Evolutionary conservation across 2,329 filamentous ascomycete species (phyloP).

Genomic region (Nigrospora sphaerica): DNA sequence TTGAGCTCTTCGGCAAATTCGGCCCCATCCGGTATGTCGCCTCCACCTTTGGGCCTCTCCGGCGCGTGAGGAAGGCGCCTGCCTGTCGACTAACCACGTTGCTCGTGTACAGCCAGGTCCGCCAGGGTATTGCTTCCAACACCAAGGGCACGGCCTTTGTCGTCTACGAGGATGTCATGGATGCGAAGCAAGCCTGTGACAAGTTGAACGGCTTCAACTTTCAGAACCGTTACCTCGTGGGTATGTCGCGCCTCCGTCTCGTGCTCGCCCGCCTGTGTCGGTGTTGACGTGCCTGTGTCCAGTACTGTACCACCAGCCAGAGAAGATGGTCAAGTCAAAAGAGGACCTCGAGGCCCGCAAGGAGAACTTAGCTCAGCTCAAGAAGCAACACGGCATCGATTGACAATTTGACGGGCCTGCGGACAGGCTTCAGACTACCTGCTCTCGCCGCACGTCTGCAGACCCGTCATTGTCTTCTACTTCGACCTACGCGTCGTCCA

Average conservation of each 20-base stretch:
- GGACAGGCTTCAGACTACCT: constrained; percentile 39
- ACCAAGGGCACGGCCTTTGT: constrained; percentile 99
- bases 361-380: constrained; percentile 96
- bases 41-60: constrained; percentile 6
- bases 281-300: constrained; percentile 5
- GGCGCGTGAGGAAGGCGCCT: too few relatives aligned
- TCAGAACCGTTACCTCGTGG: constrained; percentile 97
- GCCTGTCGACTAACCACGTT: neutral
- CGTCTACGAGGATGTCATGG: constrained; percentile 98
- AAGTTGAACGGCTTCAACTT: constrained; percentile 99
- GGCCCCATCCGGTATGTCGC: constrained; percentile 78
- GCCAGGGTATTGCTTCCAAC: constrained; percentile 93
- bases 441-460: constrained; percentile 41
- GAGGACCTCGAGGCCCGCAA: constrained; percentile 90
- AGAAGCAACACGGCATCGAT: constrained; percentile 97
- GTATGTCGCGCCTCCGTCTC: constrained; percentile 42
- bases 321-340: constrained; percentile 73
- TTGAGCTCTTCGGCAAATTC: constrained; percentile 95
- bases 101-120: constrained; percentile 69
- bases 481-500: constrained; percentile 20
- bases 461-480: constrained; percentile 51
- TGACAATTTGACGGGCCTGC: constrained; percentile 75
- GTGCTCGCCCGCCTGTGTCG: neutral
- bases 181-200: constrained; percentile 98
- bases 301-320: constrained; percentile 60